Conservation (phyloP, 495 filamentous ascomycete species). For the Aspergillus leporis region DNA sequence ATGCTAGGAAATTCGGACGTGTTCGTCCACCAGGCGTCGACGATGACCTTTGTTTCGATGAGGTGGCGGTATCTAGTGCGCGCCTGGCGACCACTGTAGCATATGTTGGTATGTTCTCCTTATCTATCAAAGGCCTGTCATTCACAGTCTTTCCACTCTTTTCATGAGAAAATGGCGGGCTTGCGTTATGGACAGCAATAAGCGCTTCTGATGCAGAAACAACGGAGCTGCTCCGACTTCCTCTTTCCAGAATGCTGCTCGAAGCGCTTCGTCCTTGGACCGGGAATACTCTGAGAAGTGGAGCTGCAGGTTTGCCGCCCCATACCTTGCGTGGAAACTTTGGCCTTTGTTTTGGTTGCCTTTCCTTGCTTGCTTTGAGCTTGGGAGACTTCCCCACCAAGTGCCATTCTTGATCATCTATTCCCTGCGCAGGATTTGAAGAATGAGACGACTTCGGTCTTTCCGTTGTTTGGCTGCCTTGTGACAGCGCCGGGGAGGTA, state of each 20-base stretch:
- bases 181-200: conserved; percentile 40
- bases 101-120: conserved; percentile 34
- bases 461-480: conserved; percentile 35
- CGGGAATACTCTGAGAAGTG: conserved; percentile 33
- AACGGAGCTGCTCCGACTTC: conserved; percentile 24
- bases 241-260: conserved; percentile 24
- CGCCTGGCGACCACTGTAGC: conserved; percentile 29
- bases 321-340: conserved; percentile 33
- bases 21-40: conserved; percentile 20
- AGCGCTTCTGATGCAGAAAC: conserved; percentile 41
- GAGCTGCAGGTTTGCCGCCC: conserved; percentile 33
- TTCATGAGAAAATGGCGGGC: conserved; percentile 25
- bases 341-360: conserved; percentile 15
- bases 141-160: conserved; percentile 9
- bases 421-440: conserved; percentile 27
- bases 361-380: conserved; percentile 16
- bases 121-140: conserved; percentile 3
- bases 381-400: conserved; percentile 34
- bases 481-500: conserved; percentile 37
- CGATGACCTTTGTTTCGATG: conserved; percentile 27
- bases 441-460: conserved; percentile 28
- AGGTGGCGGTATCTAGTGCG: conserved; percentile 17
- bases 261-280: conserved; percentile 39
- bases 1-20: conserved; percentile 16
- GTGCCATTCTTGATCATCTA: conserved; percentile 40